phyloP scores from a whole-genome alignment of 2,329 filamentous ascomycete genomes.

The Colletotrichum tamarilloi region DNA sequence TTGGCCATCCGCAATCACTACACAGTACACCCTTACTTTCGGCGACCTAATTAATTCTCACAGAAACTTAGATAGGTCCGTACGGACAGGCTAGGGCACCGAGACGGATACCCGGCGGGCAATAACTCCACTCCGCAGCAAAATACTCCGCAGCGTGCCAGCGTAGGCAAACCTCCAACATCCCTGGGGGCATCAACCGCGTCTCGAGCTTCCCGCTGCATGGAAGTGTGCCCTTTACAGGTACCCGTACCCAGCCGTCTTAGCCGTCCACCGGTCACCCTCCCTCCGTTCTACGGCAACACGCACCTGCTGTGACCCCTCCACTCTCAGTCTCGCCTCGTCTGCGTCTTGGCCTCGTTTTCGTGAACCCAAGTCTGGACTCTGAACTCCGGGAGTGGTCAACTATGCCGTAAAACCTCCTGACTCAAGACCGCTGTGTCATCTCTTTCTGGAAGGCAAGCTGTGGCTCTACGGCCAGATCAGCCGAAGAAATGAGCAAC shows the following conservation, averaged over 20 bases:
- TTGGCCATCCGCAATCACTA: neutral
- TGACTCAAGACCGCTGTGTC: slow-evolving; percentile 4
- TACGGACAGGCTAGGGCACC: neutral
- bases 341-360: slow-evolving; percentile 7
- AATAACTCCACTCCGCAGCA: neutral
- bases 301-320: neutral
- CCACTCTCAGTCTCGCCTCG: neutral
- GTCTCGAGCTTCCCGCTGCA: neutral
- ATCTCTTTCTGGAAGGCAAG: neutral
- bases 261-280: slow-evolving; percentile 7
- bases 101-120: neutral
- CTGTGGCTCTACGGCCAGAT: neutral
- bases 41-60: neutral
- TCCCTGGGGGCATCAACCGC: neutral
- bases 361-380: slow-evolving; percentile 2
- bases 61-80: neutral
- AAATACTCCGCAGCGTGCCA: neutral
- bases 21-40: neutral
- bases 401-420: slow-evolving; percentile 6
- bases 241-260: slow-evolving; percentile 29
- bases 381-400: neutral
- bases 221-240: neutral
- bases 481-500: neutral
- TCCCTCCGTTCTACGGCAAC: neutral
- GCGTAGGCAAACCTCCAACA: neutral